Conservation (phyloP, 352 stramenopile genomes). For the Phytopythium litorale region DNA sequence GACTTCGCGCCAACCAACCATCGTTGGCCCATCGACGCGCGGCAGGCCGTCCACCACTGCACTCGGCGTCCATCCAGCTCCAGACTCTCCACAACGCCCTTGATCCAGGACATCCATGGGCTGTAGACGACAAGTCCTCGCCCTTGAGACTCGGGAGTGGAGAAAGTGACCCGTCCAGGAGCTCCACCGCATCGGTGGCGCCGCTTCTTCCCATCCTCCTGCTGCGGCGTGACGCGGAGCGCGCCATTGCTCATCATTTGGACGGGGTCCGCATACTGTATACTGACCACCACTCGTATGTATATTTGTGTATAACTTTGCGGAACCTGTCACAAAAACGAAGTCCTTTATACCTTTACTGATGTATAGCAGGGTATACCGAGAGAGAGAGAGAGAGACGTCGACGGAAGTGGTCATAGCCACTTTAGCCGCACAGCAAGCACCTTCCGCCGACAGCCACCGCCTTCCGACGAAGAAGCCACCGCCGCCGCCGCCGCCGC, state of each 20-base stretch:
- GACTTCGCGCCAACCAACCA: too few relatives aligned
- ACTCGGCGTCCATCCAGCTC: too few relatives aligned
- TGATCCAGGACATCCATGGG: too few relatives aligned
- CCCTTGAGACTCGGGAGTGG: too few relatives aligned
- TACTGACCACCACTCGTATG: not conserved
- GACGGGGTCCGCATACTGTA: slow-evolving; percentile 4
- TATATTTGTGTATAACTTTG: not conserved
- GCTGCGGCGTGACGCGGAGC: not conserved
- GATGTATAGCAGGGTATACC: not conserved
- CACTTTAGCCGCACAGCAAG: slow-evolving; percentile 5
- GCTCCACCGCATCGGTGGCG: too few relatives aligned
- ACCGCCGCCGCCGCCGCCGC: too few relatives aligned
- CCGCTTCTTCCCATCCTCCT: not conserved
- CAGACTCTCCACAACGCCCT: too few relatives aligned
- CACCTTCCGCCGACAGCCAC: not conserved
- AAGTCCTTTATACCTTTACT: not conserved
- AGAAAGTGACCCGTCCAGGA: too few relatives aligned
- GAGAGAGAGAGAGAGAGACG: not conserved
- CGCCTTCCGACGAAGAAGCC: not conserved
- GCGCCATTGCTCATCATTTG: slow-evolving; percentile 9
- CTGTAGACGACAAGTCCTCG: too few relatives aligned
- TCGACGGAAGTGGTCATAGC: slow-evolving; percentile 1
- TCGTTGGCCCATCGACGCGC: too few relatives aligned
- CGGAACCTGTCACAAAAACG: not conserved
- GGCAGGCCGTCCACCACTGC: too few relatives aligned